Conservation (phyloP, 257 asterid species). For the Haberlea rhodopensis region DNA sequence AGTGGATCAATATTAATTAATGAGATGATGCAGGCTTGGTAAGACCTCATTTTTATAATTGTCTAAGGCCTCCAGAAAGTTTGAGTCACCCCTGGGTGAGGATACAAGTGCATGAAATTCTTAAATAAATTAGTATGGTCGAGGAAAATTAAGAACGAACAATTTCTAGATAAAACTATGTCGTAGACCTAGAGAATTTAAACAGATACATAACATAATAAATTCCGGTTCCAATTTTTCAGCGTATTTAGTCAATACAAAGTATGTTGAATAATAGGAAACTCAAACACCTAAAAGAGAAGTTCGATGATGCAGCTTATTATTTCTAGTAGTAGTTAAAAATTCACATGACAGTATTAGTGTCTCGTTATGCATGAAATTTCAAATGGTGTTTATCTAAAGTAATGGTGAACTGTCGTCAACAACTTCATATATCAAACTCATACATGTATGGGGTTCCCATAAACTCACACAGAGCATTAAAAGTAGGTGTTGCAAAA, state of each 20-base stretch:
- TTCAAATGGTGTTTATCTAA: not conserved
- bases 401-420: not conserved
- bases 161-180: not conserved
- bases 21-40: too few species aligned
- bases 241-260: too few species aligned
- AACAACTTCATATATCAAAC: not conserved
- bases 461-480: not conserved
- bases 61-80: too few species aligned
- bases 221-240: not conserved
- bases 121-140: too few species aligned
- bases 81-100: too few species aligned
- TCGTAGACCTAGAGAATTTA: too few species aligned
- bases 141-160: not conserved
- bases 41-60: too few species aligned
- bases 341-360: not conserved
- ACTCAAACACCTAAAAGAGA: too few species aligned
- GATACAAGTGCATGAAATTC: not conserved
- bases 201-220: too few species aligned
- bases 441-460: constrained; percentile 2
- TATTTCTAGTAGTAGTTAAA: not conserved
- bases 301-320: not conserved
- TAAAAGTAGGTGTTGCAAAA: not conserved
- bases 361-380: constrained; percentile 3
- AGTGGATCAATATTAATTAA: too few species aligned
- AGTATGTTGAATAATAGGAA: too few species aligned